phyloP scores from a whole-genome alignment of 2,329 filamentous ascomycete species.

The Apiospora rasikravindrae region DNA sequence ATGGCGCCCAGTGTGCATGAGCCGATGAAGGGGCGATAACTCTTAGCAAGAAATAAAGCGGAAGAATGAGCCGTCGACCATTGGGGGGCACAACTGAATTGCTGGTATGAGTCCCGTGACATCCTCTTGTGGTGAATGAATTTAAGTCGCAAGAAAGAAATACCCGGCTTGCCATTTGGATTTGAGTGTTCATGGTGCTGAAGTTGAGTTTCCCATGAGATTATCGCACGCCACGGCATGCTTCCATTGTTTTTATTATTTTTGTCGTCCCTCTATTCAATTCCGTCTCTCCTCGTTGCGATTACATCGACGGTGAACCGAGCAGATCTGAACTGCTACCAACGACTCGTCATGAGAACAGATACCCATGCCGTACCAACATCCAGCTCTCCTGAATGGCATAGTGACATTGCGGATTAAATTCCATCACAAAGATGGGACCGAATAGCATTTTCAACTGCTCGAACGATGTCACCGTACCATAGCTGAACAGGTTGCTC shows the following conservation, averaged over 20 bases:
- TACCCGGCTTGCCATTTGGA: too few relatives aligned
- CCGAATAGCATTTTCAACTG: background rate
- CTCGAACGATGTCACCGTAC: background rate
- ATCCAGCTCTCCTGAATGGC: background rate
- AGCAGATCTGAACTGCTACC: background rate
- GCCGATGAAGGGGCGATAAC: background rate
- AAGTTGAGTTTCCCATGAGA: too few relatives aligned
- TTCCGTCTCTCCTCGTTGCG: background rate
- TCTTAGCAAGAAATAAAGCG: background rate
- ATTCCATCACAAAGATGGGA: background rate
- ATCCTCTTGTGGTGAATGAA: too few relatives aligned
- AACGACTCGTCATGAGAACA: too few relatives aligned
- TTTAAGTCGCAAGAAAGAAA: too few relatives aligned
- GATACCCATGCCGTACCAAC: background rate
- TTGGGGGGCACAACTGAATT: too few relatives aligned
- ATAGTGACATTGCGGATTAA: background rate
- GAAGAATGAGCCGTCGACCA: too few relatives aligned
- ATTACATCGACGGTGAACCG: background rate
- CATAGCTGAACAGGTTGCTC: background rate
- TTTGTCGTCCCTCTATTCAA: background rate
- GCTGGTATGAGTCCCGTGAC: too few relatives aligned
- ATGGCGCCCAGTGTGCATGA: background rate
- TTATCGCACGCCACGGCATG: background rate
- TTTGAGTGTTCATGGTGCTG: too few relatives aligned
- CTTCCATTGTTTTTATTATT: background rate